Percentiles rank a stretch among this genome's conserved stretches.
phyloP scores from a whole-genome alignment of 495 filamentous ascomycete species.

The Clohesyomyces aquaticus region DNA sequence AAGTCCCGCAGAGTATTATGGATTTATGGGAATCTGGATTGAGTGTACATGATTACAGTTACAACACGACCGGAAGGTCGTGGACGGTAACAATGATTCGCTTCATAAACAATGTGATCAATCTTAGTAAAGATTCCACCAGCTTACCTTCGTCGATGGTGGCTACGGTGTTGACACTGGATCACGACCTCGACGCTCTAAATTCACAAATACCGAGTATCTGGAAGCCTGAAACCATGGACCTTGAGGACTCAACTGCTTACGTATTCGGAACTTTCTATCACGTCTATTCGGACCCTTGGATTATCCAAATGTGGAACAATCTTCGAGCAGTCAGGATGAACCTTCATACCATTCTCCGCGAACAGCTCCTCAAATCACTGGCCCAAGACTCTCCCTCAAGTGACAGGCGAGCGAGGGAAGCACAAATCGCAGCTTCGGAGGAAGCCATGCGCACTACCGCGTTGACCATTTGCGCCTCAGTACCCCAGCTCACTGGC shows the following conservation, averaged over 20 bases:
- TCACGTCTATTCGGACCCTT: constrained; percentile 34
- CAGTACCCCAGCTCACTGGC: constrained; percentile 21
- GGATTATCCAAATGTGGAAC: constrained; percentile 31
- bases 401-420: not conserved
- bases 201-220: constrained; percentile 2
- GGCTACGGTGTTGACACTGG: constrained; percentile 9
- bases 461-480: constrained; percentile 12
- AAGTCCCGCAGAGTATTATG: constrained; percentile 10
- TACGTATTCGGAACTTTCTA: constrained; percentile 19
- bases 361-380: constrained; percentile 18
- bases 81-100: constrained; percentile 18
- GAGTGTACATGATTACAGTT: constrained; percentile 6
- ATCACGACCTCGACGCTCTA: constrained; percentile 17
- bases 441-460: not conserved
- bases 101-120: constrained; percentile 13
- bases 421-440: constrained; percentile 20
- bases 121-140: not conserved
- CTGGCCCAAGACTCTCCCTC: constrained; percentile 15
- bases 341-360: constrained; percentile 22
- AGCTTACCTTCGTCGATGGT: constrained; percentile 16
- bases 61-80: constrained; percentile 9
- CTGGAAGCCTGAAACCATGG: constrained; percentile 29
- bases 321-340: constrained; percentile 21
- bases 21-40: constrained; percentile 16
- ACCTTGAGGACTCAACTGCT: constrained; percentile 5